Evolutionary conservation across 805 yeast species (phyloP).

Genomic region (Suhomyces faveliae): DNA sequence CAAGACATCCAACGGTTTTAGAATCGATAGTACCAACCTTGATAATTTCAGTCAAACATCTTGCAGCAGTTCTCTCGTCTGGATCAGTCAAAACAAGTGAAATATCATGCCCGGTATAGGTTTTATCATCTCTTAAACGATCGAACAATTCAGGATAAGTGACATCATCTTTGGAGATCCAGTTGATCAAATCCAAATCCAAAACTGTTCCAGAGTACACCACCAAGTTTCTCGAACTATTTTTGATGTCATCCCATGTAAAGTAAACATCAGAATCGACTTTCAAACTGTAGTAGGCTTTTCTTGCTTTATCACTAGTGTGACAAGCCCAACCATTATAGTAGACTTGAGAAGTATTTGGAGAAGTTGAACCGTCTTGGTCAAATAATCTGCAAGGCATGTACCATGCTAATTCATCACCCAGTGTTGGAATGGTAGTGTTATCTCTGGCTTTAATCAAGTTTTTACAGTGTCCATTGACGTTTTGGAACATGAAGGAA

Average conservation of each 20-base stretch:
- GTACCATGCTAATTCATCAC: constrained; percentile 82
- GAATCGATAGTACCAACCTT: constrained; percentile 90
- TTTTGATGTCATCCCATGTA: constrained; percentile 83
- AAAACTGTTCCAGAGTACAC: constrained; percentile 89
- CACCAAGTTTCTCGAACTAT: constrained; percentile 69
- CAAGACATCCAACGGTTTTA: constrained; percentile 90
- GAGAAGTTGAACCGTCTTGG: constrained; percentile 69
- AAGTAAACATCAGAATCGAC: constrained; percentile 76
- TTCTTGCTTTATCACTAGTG: constrained; percentile 67
- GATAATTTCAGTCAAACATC: constrained; percentile 79
- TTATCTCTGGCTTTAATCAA: constrained; percentile 68
- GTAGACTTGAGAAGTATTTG: constrained; percentile 60
- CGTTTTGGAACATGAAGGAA: constrained; percentile 83
- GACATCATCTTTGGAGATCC: constrained; percentile 70
- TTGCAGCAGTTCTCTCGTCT: constrained; percentile 68
- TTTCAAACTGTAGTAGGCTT: constrained; percentile 58
- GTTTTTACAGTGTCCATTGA: constrained; percentile 84
- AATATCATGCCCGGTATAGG: constrained; percentile 75
- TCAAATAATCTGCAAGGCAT: constrained; percentile 81
- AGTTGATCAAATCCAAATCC: constrained; percentile 72
- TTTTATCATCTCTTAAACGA: constrained; percentile 51
- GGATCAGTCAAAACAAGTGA: constrained; percentile 67
- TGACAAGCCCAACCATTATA: constrained; percentile 93
- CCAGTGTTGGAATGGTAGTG: constrained; percentile 65
- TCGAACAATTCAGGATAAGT: constrained; percentile 73